A percentile compares a stretch with the other conserved stretches of the same genome.
Conservation (phyloP, 257 asterid genomes). For the Capsicum rhomboideum region DNA sequence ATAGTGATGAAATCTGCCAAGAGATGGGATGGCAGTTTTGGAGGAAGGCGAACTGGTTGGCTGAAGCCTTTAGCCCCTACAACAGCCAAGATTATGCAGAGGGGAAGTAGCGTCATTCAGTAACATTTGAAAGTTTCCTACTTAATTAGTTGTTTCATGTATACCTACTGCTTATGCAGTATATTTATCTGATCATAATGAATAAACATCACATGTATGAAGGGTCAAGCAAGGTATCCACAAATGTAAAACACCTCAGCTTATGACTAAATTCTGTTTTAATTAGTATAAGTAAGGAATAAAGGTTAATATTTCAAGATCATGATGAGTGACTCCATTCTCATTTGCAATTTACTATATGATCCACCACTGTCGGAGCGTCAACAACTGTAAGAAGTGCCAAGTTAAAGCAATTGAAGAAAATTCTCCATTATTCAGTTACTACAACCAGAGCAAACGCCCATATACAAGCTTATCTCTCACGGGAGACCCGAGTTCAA, state of each 20-base stretch:
- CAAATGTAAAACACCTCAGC: not conserved
- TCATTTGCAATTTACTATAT: not conserved
- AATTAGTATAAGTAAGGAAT: not conserved
- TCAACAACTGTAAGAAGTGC: not conserved
- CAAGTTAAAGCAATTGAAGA: not conserved
- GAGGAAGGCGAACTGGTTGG: conserved; percentile 76
- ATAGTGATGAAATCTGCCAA: conserved; percentile 72
- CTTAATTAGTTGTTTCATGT: not conserved
- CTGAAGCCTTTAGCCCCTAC: conserved; percentile 84
- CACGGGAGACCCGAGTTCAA: not conserved
- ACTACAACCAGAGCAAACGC: not conserved
- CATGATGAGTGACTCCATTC: not conserved
- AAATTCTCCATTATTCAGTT: not conserved
- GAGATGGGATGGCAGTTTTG: conserved; percentile 90
- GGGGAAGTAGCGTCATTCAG: conserved; percentile 5
- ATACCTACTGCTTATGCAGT: not conserved
- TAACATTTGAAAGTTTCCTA: not conserved
- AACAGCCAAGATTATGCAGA: conserved; percentile 69
- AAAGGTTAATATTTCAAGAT: not conserved
- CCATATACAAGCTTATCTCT: not conserved
- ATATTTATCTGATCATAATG: not conserved
- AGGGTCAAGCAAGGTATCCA: not conserved
- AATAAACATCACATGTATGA: not conserved
- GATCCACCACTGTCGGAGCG: not conserved
- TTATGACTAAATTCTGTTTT: not conserved